Base-by-base conservation (phyloP, 129 eudicot genomes). In the Oenanthe sinensis region DNA sequence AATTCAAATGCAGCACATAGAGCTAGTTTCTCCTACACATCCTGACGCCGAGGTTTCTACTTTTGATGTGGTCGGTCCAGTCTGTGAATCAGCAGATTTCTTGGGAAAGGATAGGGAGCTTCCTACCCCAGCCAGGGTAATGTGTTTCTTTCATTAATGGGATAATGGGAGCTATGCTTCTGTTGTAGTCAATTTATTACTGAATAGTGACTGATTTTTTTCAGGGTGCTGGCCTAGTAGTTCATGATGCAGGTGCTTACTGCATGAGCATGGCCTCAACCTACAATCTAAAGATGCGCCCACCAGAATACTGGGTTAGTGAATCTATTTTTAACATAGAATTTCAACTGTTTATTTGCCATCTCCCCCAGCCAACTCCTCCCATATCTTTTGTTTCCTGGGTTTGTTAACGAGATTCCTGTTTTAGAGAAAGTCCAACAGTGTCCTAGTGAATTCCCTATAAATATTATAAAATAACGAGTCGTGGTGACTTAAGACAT, bases 251-350 rank as follows among this genome's bases (percentile, higher is more conserved):
- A 14, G 98, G 98, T 86, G 97, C 98, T 76, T 95, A 95, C 82
- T 95, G 97, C 91, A 90, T 95, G 98, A 95, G 98, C 77, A 95
- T 95, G 98, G 98, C 98, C 37, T 95, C 98, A 46, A 95, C 98
- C 22, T 95, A 95, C 89, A 95, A 95, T 79, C 98, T 94, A 77
- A 94, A 94, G 90, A 94, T 94, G 98, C 98, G 98, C 24, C 98
- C 98, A 28, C 97, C 98, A 0, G 97, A 94, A 48, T 91, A 91
- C 79, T 91, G 98, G 98, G 98, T 91, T 75, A 22, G 88, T 81
- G n/a, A 1, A 44, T 68, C 69, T 9, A 33, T 37, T n/a, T 72
- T 11, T 62, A 62, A 26, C 16, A 24, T 8, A 12, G 69, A 62
- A 26, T 24, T 26, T 62, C 17, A 11, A 9, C 9, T 62, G 36